phyloP scores from a whole-genome alignment of 163 green algal species.

The Chloroidium sp. region DNA sequence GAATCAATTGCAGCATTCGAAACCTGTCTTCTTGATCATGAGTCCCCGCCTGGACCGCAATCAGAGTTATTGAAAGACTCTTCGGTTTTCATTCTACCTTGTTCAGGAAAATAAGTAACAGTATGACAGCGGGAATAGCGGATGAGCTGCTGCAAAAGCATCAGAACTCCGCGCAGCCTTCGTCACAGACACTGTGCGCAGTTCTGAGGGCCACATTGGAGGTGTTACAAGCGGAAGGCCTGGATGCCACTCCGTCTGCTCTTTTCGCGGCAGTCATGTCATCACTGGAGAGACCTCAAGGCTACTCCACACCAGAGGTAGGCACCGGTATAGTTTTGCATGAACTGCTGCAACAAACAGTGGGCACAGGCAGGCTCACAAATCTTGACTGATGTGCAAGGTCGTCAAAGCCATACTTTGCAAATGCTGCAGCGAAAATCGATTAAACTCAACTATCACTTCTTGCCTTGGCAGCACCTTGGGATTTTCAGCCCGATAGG shows the following conservation, averaged over 20 bases:
- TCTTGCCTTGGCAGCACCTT: no score
- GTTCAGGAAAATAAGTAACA: no score
- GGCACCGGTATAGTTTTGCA: neutral
- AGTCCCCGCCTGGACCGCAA: no score
- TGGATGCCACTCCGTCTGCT: slow-evolving; percentile 59
- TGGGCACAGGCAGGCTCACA: neutral
- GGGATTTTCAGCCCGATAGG: no score
- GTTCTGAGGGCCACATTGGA: slow-evolving; percentile 58
- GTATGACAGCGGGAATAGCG: slow-evolving; percentile 1
- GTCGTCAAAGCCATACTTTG: neutral
- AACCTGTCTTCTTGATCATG: no score
- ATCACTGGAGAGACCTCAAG: slow-evolving; percentile 52
- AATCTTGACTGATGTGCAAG: neutral
- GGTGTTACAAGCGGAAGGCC: slow-evolving; percentile 46
- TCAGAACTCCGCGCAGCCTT: slow-evolving; percentile 27
- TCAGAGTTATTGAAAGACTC: no score
- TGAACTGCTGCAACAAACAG: neutral
- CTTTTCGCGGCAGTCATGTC: slow-evolving; percentile 77
- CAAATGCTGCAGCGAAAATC: neutral
- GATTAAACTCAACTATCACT: neutral
- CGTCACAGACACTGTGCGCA: slow-evolving; percentile 43
- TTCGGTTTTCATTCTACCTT: no score
- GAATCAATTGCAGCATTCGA: no score
- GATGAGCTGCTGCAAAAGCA: slow-evolving; percentile 29
- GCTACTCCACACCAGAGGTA: slow-evolving; percentile 33